phyloP scores from a whole-genome alignment of 2,329 filamentous ascomycete genomes.

The Amauroascus verrucosus region DNA sequence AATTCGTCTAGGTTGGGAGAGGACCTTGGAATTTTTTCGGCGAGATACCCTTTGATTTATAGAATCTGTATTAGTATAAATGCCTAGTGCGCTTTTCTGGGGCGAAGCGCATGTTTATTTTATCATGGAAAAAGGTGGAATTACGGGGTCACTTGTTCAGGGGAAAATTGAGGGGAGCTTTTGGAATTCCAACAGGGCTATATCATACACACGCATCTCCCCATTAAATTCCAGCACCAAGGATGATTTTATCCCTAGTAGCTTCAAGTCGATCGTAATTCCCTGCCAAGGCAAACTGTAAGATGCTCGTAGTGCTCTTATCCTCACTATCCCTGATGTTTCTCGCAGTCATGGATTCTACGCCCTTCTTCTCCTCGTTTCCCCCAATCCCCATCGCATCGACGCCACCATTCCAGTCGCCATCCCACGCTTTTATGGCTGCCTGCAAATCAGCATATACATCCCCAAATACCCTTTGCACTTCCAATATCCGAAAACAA shows the following conservation, averaged over 20 bases:
- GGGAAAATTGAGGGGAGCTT: neutral
- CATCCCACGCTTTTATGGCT: slow-evolving; percentile 22
- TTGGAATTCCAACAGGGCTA: neutral
- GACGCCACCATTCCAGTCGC: neutral
- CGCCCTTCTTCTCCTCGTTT: neutral
- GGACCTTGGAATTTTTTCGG: neutral
- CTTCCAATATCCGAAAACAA: slow-evolving; percentile 40
- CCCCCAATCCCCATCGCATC: neutral
- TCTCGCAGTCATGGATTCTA: neutral
- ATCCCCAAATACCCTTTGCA: slow-evolving; percentile 36
- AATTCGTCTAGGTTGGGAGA: neutral
- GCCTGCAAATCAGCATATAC: slow-evolving; percentile 22
- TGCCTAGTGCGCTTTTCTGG: too few species aligned
- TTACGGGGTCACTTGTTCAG: too few species aligned
- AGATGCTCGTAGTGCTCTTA: slow-evolving; percentile 5
- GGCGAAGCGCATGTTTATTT: neutral
- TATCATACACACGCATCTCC: neutral
- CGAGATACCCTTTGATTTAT: too few species aligned
- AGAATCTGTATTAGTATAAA: too few species aligned
- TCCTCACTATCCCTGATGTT: neutral
- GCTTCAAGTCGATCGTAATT: slow-evolving; percentile 16
- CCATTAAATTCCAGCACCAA: neutral
- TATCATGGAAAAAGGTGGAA: too few species aligned
- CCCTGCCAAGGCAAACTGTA: slow-evolving; percentile 14
- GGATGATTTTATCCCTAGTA: slow-evolving; percentile 15